Evolutionary conservation across 345 rosid species (phyloP), one percentile per base, ranked within the genome.

Genomic region (Aegle marmelos): DNA sequence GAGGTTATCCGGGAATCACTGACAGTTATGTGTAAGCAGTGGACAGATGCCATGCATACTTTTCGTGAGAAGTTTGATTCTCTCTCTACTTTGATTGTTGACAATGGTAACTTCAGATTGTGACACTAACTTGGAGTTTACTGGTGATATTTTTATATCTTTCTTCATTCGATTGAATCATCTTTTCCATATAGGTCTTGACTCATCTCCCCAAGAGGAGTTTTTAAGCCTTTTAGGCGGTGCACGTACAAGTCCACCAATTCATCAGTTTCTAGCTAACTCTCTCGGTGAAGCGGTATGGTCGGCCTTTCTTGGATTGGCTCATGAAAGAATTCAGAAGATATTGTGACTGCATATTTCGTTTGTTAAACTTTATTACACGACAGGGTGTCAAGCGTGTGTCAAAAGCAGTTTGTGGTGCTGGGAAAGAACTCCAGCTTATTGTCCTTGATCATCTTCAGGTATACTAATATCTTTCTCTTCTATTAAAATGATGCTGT

Each of bases 151-250:
- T 68, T 67, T 45, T 63, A 70, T 63, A 31, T 77, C 54, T 37
- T 41, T 57, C 64, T 70, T 80, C 83, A 22, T 79, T 75, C 75
- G 30, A 70, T 59, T 77, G 34, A 9, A 73, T 73, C 48, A 33
- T 45, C 34, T 25, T 76, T 80, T 86, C 66, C 83, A 68, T 62
- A 54, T 73, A 95, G 99, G 89, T 72, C 82, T 93, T 78, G 97
- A 93, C 70, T 95, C 99, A 16, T 86, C 93, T 77, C 97, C 99
- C 59, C 96, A 95, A 76, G 99, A 95, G 80, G 97, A 95, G 82
- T 88, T 95, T 88, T 89, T 93, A 63, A 93, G 99, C 84, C 96
- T 95, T 80, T 79, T 95, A 76, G 88, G 91, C 28, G 99, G 99
- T 81, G 93, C 97, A 41, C 89, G 94, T 53, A 92, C 92, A 64